Conservation (phyloP, 2,329 filamentous ascomycete genomes). For the Colletotrichum navitas region DNA sequence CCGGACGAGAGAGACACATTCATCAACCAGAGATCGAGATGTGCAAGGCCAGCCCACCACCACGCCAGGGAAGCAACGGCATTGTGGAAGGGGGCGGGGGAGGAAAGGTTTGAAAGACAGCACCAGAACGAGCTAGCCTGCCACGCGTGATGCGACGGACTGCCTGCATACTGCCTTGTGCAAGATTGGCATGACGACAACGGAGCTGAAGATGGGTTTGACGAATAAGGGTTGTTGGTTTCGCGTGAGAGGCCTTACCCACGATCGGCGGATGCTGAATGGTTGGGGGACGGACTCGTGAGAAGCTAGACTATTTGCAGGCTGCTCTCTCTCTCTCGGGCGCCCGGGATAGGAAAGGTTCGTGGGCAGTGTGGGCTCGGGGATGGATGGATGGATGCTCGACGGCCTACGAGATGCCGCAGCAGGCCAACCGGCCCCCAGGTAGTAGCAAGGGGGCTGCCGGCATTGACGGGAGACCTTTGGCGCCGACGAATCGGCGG, state of each 20-base stretch:
- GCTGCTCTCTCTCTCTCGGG: background rate
- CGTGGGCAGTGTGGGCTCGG: background rate
- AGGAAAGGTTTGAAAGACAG: background rate
- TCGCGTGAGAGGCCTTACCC: conserved; percentile 40
- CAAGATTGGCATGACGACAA: background rate
- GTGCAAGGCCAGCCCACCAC: background rate
- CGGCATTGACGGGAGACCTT: background rate
- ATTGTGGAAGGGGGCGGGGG: background rate
- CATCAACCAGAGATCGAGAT: background rate
- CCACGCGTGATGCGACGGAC: background rate
- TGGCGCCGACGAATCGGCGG: background rate
- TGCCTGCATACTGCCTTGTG: background rate
- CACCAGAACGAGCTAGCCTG: conserved; percentile 9
- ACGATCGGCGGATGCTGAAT: conserved; percentile 35
- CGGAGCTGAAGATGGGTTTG: background rate
- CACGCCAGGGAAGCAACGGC: background rate
- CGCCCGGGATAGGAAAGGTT: background rate
- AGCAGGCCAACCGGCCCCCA: too few species aligned
- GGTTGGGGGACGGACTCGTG: background rate
- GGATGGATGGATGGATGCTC: background rate
- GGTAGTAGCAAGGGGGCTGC: background rate
- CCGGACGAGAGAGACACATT: background rate
- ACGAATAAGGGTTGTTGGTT: conserved; percentile 12
- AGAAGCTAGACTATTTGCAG: background rate
- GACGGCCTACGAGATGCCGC: background rate